phyloP scores from a whole-genome alignment of 495 filamentous ascomycete genomes.

The Schizothecium vesticola region DNA sequence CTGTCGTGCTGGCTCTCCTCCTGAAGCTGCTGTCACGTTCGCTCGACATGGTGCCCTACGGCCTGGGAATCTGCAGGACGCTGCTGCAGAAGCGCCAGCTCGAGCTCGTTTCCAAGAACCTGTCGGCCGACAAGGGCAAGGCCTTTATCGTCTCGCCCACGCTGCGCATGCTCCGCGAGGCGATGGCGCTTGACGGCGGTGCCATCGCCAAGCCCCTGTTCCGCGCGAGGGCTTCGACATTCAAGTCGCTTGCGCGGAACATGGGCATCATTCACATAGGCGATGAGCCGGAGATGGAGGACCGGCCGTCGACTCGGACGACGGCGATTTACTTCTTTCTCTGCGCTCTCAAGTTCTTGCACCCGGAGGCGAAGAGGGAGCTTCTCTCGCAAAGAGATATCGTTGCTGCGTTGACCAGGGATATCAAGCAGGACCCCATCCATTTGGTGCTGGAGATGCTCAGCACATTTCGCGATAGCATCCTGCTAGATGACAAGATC shows the following conservation, averaged over 20 bases:
- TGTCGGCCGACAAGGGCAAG: conserved; percentile 68
- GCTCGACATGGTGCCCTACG: conserved; percentile 65
- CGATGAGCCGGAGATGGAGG: conserved; percentile 46
- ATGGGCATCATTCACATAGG: conserved; percentile 50
- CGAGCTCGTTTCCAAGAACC: conserved; percentile 62
- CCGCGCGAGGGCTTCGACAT: conserved; percentile 60
- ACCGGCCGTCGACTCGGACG: conserved; percentile 65
- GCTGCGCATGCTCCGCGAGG: conserved; percentile 72
- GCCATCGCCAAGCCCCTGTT: conserved; percentile 66
- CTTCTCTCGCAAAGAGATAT: conserved; percentile 70
- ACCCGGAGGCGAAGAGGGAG: conserved; percentile 63
- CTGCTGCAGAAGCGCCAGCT: conserved; percentile 68
- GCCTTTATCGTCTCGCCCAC: conserved; percentile 81
- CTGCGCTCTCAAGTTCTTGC: conserved; percentile 64
- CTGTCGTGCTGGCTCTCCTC: conserved; percentile 70
- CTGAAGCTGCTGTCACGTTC: conserved; percentile 64
- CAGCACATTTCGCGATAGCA: conserved; percentile 54
- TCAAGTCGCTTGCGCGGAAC: conserved; percentile 64
- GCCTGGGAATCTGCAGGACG: conserved; percentile 64
- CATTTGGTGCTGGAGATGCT: conserved; percentile 65
- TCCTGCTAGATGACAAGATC: conserved; percentile 66
- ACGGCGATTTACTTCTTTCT: conserved; percentile 73
- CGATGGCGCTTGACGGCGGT: conserved; percentile 75
- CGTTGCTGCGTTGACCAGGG: conserved; percentile 59
- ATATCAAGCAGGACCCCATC: conserved; percentile 66